Conservation (phyloP, 2,329 filamentous ascomycete species). For the Neocatenulostroma microsporum region DNA sequence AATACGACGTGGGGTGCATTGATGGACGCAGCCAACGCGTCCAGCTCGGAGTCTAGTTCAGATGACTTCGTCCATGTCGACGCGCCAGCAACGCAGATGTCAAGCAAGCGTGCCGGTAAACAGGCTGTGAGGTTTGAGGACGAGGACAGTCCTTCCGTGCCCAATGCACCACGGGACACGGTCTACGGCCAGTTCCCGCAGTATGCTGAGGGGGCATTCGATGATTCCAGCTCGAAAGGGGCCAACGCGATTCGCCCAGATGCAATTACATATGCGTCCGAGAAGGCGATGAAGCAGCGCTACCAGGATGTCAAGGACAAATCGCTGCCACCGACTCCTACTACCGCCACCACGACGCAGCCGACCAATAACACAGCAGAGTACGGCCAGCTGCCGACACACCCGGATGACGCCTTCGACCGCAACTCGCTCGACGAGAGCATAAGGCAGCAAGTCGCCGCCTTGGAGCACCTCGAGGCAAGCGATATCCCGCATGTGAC, state of each 20-base stretch:
- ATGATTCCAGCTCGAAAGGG: not conserved
- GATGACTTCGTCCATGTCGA: not conserved
- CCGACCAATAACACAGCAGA: not conserved
- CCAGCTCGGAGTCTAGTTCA: too few species aligned
- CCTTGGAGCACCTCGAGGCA: too few species aligned
- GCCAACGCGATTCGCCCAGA: not conserved
- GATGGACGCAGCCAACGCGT: not conserved
- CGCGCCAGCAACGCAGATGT: too few species aligned
- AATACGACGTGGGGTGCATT: conserved; percentile 1
- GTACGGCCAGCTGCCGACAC: not conserved
- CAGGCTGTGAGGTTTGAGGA: too few species aligned
- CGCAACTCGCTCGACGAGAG: too few species aligned
- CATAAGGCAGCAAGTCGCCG: too few species aligned
- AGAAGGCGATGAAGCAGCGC: not conserved
- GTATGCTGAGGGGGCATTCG: not conserved
- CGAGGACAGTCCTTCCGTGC: too few species aligned
- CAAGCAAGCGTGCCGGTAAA: too few species aligned
- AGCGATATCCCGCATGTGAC: too few species aligned
- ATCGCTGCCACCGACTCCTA: not conserved
- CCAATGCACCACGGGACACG: too few species aligned
- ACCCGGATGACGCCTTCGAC: not conserved
- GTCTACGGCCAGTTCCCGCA: not conserved
- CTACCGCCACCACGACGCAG: not conserved
- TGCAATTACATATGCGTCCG: not conserved
- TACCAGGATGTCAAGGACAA: not conserved